A percentile compares a stretch with the other conserved stretches of the same genome.
Evolutionary conservation across 371 early-diverging fungal species (phyloP).

Genomic region (Circinella umbellata): DNA sequence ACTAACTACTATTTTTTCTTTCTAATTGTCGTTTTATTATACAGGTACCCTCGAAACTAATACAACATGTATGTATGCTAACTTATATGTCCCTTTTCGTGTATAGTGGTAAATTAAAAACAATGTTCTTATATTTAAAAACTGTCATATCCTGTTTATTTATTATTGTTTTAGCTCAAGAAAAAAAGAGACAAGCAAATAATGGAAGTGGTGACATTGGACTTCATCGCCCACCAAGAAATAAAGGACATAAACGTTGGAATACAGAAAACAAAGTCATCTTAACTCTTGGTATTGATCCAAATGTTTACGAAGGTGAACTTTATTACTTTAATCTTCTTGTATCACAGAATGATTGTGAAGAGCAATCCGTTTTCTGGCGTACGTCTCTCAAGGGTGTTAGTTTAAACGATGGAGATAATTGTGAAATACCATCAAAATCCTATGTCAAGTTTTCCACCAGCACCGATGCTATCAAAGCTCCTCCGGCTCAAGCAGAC

Average conservation of each 20-base stretch:
- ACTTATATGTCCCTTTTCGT: no score
- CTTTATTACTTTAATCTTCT: slow-evolving; percentile 3
- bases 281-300: slow-evolving; percentile 5
- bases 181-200: no score
- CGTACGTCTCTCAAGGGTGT: slow-evolving; percentile 4
- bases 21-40: no score
- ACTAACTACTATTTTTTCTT: no score
- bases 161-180: no score
- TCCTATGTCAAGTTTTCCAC: slow-evolving; percentile 13
- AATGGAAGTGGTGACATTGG: no score
- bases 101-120: no score
- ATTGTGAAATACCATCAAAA: neutral
- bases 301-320: neutral
- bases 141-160: no score
- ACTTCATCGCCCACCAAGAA: neutral
- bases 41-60: no score
- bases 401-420: neutral
- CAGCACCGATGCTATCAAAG: slow-evolving; percentile 2
- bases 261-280: neutral
- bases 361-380: slow-evolving; percentile 5
- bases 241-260: neutral
- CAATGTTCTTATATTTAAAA: no score
- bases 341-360: neutral
- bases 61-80: no score
- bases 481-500: slow-evolving; percentile 7